Evolutionary conservation across 2,329 filamentous ascomycete species (phyloP), one percentile per base, ranked within the genome.

Genomic region (Claviceps arundinis): DNA sequence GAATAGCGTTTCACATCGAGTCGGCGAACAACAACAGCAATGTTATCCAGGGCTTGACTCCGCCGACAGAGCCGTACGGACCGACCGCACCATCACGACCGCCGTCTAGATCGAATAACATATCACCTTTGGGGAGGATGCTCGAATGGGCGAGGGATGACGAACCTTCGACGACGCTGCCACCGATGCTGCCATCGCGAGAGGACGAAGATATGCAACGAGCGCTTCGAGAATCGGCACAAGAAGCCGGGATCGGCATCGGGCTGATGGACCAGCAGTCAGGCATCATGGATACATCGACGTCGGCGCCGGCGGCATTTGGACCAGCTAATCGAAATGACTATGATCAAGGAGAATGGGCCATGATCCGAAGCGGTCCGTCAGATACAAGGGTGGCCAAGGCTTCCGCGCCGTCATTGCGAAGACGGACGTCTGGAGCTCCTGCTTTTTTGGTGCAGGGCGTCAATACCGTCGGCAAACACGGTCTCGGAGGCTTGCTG

Each of bases 331-430:
- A 73, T 45, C 70, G 79, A 38, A 60, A 66, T 2, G 68, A 76
- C 40, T 83, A 84, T 56, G 75, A 81, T 41, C 61, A 70, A 26
- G 68, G 69, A 47, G 70, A 75, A 56, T 84, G 81, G 81, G 77
- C 75, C 11, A 75, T 84, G 75, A 73, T 83, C 1, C 71, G 70
- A 0, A 62, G 68, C 6, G 63, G 52, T 55, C 60, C 56, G 47
- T 61, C 57, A 42, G 62, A 57, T 57, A 63, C 56, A 4, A 57
- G 48, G 9, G 34, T 58, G 1, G 46, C 55, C 4, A 51, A 42
- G 13, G 57, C 55, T 13, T 61, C 64, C 4, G 42, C 62, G 2
- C 69, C 76, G 0, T 71, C 73, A 17, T 61, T 62, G 52, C 67
- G 77, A 54, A 73, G 71, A 65, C 67, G 77, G 55, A 42, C 47